Percentiles rank a stretch among this genome's conserved stretches.
These are phyloP conservation scores for Metschnikowia chrysomelidarum DNA, from an alignment of 805 yeast species.

Conservation along the genomic window DNA sequence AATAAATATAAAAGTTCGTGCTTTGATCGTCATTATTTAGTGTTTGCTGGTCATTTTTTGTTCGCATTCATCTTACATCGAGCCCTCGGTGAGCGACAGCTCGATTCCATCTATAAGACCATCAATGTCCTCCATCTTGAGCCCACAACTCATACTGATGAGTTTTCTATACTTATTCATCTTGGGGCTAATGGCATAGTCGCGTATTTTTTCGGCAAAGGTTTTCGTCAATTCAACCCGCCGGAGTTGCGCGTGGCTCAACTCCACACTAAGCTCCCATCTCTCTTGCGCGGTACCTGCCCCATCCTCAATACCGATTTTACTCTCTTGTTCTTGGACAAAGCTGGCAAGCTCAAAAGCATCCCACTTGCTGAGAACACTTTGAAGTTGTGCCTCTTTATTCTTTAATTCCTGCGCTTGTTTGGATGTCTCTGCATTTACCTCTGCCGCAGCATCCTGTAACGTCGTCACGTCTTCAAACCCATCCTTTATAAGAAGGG, in stretches of 20 bases:
- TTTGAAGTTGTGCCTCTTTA: slow-evolving; percentile 15
- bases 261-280: slow-evolving; percentile 19
- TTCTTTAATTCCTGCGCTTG: slow-evolving; percentile 9
- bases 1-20: no score
- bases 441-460: slow-evolving; percentile 26
- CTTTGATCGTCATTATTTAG: no score
- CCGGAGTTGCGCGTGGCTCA: slow-evolving; percentile 53
- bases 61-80: no score
- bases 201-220: slow-evolving; percentile 46
- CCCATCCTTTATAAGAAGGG: slow-evolving; percentile 29
- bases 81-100: slow-evolving; percentile 17
- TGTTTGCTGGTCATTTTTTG: no score
- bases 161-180: slow-evolving; percentile 76
- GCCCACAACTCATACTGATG: slow-evolving; percentile 73
- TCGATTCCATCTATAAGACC: slow-evolving; percentile 75
- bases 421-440: slow-evolving; percentile 18
- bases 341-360: slow-evolving; percentile 44
- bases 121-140: slow-evolving; percentile 75
- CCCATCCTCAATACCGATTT: slow-evolving; percentile 1
- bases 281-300: slow-evolving; percentile 1
- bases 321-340: slow-evolving; percentile 36
- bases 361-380: slow-evolving; percentile 25
- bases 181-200: slow-evolving; percentile 48
- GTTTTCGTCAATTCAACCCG: slow-evolving; percentile 44
- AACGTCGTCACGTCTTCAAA: slow-evolving; percentile 24